Percentiles rank a stretch among this genome's conserved stretches.
Evolutionary conservation across 495 filamentous ascomycete species (phyloP).

Genomic region (Aspergillus sclerotiicarbonarius): DNA sequence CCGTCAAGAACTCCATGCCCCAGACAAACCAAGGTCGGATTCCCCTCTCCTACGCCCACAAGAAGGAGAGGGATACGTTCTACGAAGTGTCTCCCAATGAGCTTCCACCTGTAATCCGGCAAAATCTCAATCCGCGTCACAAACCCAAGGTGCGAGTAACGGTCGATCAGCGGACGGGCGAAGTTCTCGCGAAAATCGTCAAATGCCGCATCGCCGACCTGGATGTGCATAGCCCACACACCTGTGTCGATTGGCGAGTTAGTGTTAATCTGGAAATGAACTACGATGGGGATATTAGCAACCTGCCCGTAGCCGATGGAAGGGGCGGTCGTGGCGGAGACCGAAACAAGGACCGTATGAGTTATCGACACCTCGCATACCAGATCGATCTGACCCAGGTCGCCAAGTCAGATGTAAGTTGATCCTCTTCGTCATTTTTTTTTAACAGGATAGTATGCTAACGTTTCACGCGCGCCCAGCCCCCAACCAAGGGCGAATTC

Average conservation of each 20-base stretch:
- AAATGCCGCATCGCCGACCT: conserved; percentile 84
- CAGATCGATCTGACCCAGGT: conserved; percentile 92
- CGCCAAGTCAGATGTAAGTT: conserved; percentile 54
- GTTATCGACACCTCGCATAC: conserved; percentile 80
- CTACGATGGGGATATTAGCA: conserved; percentile 65
- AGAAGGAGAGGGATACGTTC: conserved; percentile 77
- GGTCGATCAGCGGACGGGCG: conserved; percentile 67
- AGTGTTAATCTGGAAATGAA: conserved; percentile 89
- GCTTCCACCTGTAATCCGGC: conserved; percentile 55
- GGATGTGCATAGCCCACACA: conserved; percentile 70
- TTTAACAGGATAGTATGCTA: conserved; percentile 4
- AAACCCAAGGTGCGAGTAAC: conserved; percentile 73
- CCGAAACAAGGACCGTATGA: conserved; percentile 83
- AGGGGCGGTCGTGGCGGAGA: conserved; percentile 50
- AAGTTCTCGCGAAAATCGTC: conserved; percentile 78
- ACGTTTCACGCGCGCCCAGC: conserved; percentile 24
- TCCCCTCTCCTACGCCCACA: conserved; percentile 74
- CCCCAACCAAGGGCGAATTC: conserved; percentile 52
- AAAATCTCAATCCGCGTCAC: conserved; percentile 55
- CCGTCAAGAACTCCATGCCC: conserved; percentile 50
- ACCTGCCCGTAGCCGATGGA: conserved; percentile 42
- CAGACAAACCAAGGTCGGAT: conserved; percentile 52
- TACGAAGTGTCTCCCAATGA: conserved; percentile 65
- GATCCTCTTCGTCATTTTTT: background rate
- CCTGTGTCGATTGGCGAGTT: conserved; percentile 78